Evolutionary conservation across 371 early-diverging fungal species (phyloP).

Genomic region (Mortierella sp.): DNA sequence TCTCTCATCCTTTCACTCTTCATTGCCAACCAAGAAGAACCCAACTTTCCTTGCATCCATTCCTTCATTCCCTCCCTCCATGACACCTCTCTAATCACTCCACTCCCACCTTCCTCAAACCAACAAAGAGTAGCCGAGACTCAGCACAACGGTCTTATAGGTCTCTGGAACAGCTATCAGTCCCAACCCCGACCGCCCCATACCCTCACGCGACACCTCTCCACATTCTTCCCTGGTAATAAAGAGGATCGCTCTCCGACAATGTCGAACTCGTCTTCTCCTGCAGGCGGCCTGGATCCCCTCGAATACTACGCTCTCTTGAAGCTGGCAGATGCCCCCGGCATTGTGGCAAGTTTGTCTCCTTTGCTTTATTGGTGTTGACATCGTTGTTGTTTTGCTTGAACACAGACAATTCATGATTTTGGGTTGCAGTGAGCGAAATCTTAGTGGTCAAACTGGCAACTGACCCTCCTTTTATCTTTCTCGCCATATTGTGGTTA

Average conservation of each 20-base stretch:
- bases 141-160: too few relatives aligned
- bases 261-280: neutral
- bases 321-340: conserved; percentile 51
- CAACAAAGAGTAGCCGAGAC: neutral
- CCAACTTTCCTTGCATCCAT: neutral
- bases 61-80: neutral
- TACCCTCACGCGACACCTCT: neutral
- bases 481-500: neutral
- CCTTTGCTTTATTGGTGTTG: neutral
- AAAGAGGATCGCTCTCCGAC: conserved; percentile 7
- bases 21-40: neutral
- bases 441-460: neutral
- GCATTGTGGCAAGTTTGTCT: conserved; percentile 33
- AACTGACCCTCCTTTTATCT: neutral
- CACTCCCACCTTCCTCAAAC: neutral
- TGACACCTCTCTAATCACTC: neutral
- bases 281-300: conserved; percentile 31
- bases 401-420: neutral
- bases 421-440: neutral
- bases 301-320: conserved; percentile 48
- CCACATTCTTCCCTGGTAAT: neutral
- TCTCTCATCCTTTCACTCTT: neutral
- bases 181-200: neutral
- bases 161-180: neutral
- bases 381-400: neutral